These are phyloP conservation scores for Cladosporium phlei DNA, from an alignment of 2,329 filamentous ascomycete species.

Conservation along the genomic window DNA sequence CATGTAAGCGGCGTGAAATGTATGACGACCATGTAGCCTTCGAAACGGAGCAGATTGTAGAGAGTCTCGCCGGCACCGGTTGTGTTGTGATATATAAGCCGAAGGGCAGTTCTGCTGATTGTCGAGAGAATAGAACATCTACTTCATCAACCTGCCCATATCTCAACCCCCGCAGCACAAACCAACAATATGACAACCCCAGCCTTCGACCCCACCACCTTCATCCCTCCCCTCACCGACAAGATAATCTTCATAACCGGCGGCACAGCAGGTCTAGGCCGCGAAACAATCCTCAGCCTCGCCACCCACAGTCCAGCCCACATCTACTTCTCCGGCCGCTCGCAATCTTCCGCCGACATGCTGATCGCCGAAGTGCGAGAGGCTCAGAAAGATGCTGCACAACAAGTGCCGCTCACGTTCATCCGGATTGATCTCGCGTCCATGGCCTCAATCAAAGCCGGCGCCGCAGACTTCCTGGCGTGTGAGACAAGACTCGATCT, in stretches of 20 bases:
- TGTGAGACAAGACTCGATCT: slow-evolving; percentile 26
- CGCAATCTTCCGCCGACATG: slow-evolving; percentile 44
- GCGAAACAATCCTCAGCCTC: slow-evolving; percentile 42
- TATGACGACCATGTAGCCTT: too few relatives aligned
- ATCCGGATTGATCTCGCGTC: slow-evolving; percentile 27
- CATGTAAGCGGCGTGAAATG: too few relatives aligned
- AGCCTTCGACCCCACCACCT: slow-evolving; percentile 26
- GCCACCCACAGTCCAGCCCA: slow-evolving; percentile 49
- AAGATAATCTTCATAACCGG: slow-evolving; percentile 43
- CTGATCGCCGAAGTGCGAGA: too few relatives aligned
- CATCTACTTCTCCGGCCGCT: slow-evolving; percentile 49
- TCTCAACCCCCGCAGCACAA: too few relatives aligned
- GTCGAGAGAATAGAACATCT: too few relatives aligned
- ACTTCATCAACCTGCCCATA: too few relatives aligned
- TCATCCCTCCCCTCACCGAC: slow-evolving; percentile 38
- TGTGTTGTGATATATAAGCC: too few relatives aligned
- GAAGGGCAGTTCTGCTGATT: too few relatives aligned
- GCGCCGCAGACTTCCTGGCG: slow-evolving; percentile 19
- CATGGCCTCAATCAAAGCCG: slow-evolving; percentile 20
- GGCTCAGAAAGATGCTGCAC: slow-evolving; percentile 26
- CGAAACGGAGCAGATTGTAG: too few relatives aligned
- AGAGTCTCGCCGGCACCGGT: too few relatives aligned
- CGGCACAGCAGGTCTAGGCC: slow-evolving; percentile 24
- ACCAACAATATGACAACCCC: not conserved
- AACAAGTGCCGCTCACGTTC: slow-evolving; percentile 37